A percentile compares a stretch with the other conserved stretches of the same genome.
phyloP scores from a whole-genome alignment of 345 rosid species.

The Eutrema yunnanense region DNA sequence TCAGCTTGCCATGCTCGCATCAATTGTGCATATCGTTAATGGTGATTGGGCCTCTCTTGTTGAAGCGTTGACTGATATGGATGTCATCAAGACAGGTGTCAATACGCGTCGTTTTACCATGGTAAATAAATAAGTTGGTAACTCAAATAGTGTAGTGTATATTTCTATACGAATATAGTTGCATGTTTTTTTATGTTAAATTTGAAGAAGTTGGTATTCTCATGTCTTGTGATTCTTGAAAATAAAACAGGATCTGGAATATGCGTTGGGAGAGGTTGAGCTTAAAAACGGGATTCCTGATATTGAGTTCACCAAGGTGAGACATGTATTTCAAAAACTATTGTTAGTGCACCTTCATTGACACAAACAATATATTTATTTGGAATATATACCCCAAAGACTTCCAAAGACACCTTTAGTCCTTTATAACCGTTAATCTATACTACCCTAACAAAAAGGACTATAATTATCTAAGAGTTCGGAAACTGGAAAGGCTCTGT shows the following conservation, averaged over 20 bases:
- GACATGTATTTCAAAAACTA: slow-evolving; percentile 17
- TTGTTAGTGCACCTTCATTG: slow-evolving; percentile 11
- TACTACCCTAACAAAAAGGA: no score
- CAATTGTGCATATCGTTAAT: slow-evolving; percentile 88
- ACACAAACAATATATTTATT: background rate
- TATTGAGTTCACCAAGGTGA: slow-evolving; percentile 91
- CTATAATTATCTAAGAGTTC: no score
- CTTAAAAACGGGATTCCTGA: slow-evolving; percentile 82
- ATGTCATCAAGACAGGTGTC: slow-evolving; percentile 76
- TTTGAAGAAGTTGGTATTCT: background rate
- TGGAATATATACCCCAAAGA: no score
- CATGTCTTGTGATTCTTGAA: slow-evolving; percentile 12
- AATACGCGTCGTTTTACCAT: slow-evolving; percentile 60
- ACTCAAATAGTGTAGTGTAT: background rate
- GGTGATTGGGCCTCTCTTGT: slow-evolving; percentile 87
- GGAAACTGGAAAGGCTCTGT: no score
- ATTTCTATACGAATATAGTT: background rate
- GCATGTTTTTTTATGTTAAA: background rate
- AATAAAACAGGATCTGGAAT: slow-evolving; percentile 74
- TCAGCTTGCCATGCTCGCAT: slow-evolving; percentile 88
- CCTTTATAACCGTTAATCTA: no score
- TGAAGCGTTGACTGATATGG: slow-evolving; percentile 79
- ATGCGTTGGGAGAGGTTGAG: slow-evolving; percentile 75
- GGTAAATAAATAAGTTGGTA: slow-evolving; percentile 38
- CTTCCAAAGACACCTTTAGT: no score